phyloP scores from a whole-genome alignment of 257 asterid species.

The Marsdenia floribunda region DNA sequence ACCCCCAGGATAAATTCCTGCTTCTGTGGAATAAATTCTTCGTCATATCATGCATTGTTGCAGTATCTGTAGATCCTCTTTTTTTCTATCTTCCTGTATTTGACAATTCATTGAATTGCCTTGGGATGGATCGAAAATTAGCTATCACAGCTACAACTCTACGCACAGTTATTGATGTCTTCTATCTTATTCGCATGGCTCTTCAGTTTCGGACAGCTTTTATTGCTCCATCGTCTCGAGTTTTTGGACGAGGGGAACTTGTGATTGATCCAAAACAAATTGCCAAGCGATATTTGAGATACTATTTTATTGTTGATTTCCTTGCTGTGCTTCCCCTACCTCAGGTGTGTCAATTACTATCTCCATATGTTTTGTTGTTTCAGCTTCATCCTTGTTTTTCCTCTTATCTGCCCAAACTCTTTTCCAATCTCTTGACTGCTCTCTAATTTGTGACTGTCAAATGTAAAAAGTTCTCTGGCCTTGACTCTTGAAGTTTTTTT shows the following conservation, averaged over 20 bases:
- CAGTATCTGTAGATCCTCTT: conserved; percentile 93
- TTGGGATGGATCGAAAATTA: conserved; percentile 75
- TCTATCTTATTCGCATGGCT: conserved; percentile 89
- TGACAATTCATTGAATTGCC: conserved; percentile 58
- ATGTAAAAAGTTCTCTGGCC: not conserved
- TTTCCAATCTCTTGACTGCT: not conserved
- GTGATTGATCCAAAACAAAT: conserved; percentile 89
- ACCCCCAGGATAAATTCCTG: conserved; percentile 94
- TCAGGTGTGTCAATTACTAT: conserved; percentile 51
- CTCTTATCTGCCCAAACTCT: not conserved
- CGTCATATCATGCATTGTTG: conserved; percentile 85
- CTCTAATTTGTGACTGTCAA: not conserved
- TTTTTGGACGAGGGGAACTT: conserved; percentile 98
- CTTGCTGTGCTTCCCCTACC: conserved; percentile 94
- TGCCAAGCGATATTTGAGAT: conserved; percentile 88
- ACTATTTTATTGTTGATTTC: conserved; percentile 79
- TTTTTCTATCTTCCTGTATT: conserved; percentile 94
- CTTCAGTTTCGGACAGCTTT: conserved; percentile 97
- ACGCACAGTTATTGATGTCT: conserved; percentile 81
- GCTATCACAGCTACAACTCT: conserved; percentile 83
- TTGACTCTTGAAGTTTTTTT: not conserved
- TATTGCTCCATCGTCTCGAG: conserved; percentile 98
- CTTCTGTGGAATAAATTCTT: conserved; percentile 85
- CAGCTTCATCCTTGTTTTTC: not conserved
- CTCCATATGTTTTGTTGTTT: not conserved